Percentiles rank a stretch among this genome's conserved stretches.
phyloP scores from a whole-genome alignment of 192 early-diverging fungal genomes.

The Chytriomyces confervae region DNA sequence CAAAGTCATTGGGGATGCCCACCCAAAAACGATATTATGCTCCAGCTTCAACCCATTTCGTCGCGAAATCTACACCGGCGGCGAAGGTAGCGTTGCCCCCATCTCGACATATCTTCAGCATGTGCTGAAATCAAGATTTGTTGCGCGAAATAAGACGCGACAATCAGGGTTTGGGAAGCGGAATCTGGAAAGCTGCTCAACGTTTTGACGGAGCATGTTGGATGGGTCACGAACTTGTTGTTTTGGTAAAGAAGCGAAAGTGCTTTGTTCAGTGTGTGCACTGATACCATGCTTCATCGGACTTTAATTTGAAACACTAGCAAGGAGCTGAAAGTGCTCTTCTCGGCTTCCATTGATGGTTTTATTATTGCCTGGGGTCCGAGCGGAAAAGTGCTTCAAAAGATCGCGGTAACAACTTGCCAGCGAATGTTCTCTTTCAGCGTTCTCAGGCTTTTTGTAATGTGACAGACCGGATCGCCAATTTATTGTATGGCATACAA shows the following conservation, averaged over 20 bases:
- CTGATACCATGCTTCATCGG: not conserved
- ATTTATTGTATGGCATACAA: constrained; percentile 67
- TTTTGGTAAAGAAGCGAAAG: constrained; percentile 45
- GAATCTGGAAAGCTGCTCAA: constrained; percentile 59
- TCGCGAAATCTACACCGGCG: constrained; percentile 59
- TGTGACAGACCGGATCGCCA: constrained; percentile 54
- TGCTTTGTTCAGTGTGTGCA: not conserved
- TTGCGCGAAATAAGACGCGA: constrained; percentile 44
- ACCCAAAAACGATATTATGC: constrained; percentile 60
- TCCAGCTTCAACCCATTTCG: constrained; percentile 59
- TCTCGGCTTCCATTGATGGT: constrained; percentile 63
- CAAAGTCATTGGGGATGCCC: constrained; percentile 55
- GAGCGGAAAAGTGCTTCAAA: constrained; percentile 58
- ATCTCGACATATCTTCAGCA: not conserved
- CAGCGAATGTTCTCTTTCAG: constrained; percentile 6
- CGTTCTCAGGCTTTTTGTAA: not conserved
- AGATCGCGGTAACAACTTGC: constrained; percentile 50
- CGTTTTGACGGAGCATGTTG: constrained; percentile 51
- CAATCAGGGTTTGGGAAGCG: constrained; percentile 59
- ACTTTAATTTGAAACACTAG: constrained; percentile 29
- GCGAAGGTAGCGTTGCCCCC: constrained; percentile 51
- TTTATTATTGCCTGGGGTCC: constrained; percentile 61
- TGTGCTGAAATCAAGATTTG: not conserved
- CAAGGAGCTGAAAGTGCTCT: constrained; percentile 62
- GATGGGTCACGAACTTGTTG: constrained; percentile 60